These are phyloP conservation scores for Naumovozyma castellii DNA, from an alignment of 805 yeast genomes.

Conservation along the genomic window DNA sequence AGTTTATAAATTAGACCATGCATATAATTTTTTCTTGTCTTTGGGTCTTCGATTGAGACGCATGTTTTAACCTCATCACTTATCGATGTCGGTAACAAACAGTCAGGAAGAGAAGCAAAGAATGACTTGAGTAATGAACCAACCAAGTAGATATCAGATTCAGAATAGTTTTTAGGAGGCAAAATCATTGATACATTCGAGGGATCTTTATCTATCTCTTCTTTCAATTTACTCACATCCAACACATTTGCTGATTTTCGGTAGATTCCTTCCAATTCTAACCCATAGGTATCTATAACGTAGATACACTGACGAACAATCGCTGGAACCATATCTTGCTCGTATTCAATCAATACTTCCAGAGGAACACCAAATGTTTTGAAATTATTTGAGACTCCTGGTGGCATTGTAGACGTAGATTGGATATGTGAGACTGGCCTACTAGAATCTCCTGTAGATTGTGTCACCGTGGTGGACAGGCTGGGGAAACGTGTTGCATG, in stretches of 20 bases:
- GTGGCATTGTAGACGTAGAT: conserved; percentile 28
- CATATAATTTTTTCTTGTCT: conserved; percentile 57
- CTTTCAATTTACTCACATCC: conserved; percentile 63
- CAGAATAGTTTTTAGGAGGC: conserved; percentile 48
- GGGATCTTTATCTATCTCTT: conserved; percentile 67
- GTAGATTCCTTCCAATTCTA: conserved; percentile 82
- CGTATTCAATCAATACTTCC: conserved; percentile 66
- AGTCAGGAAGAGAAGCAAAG: conserved; percentile 74
- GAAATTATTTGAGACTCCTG: conserved; percentile 31
- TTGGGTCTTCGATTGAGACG: conserved; percentile 54
- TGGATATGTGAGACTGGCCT: conserved; percentile 29
- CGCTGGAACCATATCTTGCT: conserved; percentile 86
- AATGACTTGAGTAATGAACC: conserved; percentile 79
- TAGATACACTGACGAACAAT: conserved; percentile 83
- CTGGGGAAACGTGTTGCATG: conserved; percentile 18
- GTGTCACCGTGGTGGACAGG: conserved; percentile 17
- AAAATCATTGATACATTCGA: conserved; percentile 49
- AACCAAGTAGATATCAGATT: conserved; percentile 78
- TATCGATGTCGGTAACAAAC: conserved; percentile 23
- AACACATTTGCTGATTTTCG: conserved; percentile 72
- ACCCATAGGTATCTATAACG: conserved; percentile 76
- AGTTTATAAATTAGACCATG: conserved; percentile 83
- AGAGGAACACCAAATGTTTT: conserved; percentile 76
- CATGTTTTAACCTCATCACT: conserved; percentile 38
- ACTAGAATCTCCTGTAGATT: conserved; percentile 17